Evolutionary conservation across 306 rosid genomes (phyloP), one percentile per base, ranked within the genome.

Genomic region (Quercus cerris): DNA sequence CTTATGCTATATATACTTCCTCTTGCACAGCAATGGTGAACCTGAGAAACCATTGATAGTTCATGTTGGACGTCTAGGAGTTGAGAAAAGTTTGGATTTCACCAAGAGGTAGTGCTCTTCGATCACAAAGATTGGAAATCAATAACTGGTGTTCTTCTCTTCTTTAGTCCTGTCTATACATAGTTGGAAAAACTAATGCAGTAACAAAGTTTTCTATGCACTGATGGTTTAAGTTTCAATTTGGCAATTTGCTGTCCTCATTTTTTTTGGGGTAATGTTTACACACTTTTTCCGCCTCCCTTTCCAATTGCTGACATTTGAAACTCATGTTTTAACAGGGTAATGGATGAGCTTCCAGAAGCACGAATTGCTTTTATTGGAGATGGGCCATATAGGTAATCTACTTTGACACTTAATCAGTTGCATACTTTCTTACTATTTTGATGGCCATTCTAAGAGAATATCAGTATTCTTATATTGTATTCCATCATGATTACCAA

Each of bases 21-120:
- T 83, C 56, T 30, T 72, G 28, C 77, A 78, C 88, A 96, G 99
- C 82, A 77, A 84, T 27, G 97, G 94, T 64, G 98, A 96, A 77
- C 97, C 93, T 1, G 97, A 93, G 71, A 96, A 89, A 75, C 99
- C 99, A 46, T 85, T 96, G 89, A 88, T 93, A 77, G 83, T 96
- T 85, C 99, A 96, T 80, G 98, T 96, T 62, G 99, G 99, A 81
- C 86, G 99, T 81, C 85, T 96, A 73, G 99, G 99, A 81, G 96
- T 93, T 25, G 99, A 96, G 89, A 96, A 96, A 91, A 96, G 98
- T 78, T 88, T 96, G 85, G 98, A 93, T 79, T 96, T 93, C 80
- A 90, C 91, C 73, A 95, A 89, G 85, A 87, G 98, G 99, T 95
- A 82, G 17, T 17, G 17, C 56, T 77, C 58, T 77, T 82, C 23